phyloP scores from a whole-genome alignment of 768 basidiomycete species.

The Phlebiopsis flavidoalba region DNA sequence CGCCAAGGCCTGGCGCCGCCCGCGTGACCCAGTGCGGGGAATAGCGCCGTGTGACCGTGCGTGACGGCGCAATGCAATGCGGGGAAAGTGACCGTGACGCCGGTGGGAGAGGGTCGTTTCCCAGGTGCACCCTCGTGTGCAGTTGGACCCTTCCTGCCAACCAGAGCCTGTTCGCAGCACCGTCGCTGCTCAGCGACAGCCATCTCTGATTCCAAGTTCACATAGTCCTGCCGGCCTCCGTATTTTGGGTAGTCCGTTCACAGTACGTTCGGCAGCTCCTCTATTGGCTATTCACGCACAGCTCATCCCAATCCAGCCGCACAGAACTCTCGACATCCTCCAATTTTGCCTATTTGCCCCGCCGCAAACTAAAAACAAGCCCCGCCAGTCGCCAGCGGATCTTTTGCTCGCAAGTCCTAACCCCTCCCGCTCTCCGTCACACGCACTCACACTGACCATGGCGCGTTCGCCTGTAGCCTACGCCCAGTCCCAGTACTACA shows the following conservation, averaged over 20 bases:
- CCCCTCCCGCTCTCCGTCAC: constrained; percentile 1
- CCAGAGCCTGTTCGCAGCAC: not conserved
- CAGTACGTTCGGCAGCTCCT: constrained; percentile 8
- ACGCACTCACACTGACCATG: constrained; percentile 11
- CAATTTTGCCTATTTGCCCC: constrained; percentile 6
- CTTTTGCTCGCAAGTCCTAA: constrained; percentile 14
- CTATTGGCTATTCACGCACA: not conserved
- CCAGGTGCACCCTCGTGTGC: not conserved
- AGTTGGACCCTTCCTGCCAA: constrained; percentile 3
- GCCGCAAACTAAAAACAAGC: constrained; percentile 5
- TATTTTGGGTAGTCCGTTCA: constrained; percentile 15
- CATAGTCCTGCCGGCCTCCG: constrained; percentile 13
- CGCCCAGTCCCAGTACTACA: constrained; percentile 14
- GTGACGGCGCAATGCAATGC: not conserved
- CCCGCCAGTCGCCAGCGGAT: not conserved
- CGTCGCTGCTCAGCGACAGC: constrained; percentile 1
- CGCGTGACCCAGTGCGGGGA: too few species aligned
- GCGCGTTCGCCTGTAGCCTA: constrained; percentile 14
- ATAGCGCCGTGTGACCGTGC: not conserved
- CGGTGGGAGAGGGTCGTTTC: not conserved
- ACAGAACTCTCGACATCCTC: constrained; percentile 1
- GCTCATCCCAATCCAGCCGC: not conserved
- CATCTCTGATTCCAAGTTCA: constrained; percentile 11
- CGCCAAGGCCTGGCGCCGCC: too few species aligned
- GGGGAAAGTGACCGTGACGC: not conserved